Evolutionary conservation across 2,329 filamentous ascomycete species (phyloP), one percentile per base, ranked within the genome.

Genomic region (Scedosporium dehoogii): DNA sequence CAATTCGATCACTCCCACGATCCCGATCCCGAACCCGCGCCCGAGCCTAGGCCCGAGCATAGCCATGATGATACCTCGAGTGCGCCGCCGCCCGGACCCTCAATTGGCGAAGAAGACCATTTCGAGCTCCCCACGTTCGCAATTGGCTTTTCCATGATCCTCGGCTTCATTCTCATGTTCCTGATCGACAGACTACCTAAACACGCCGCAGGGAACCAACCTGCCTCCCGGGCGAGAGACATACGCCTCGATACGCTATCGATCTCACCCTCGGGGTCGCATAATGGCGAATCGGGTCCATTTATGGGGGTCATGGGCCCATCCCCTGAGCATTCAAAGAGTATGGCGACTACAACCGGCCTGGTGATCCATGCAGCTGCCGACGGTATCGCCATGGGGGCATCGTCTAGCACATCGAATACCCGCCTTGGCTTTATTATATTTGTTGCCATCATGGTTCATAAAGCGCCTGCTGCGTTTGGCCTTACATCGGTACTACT

Each of bases 101-200:
- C 29, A 33, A 33, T 33, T 21, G 64, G 67, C 5, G 73, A 80
- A 29, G 70, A 76, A 23, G 66, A 63, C 9, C 69, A 72, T 56
- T 55, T 64, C 7, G 76, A 79, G 55, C 74, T 85, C 78, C 83
- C 92, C 73, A 80, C 83, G 0, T 85, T 87, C 66, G 94, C 90
- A 75, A 89, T 99, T 63, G 94, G 94, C 4, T 81, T 97, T 61
- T 91, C 92, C 1, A 79, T 99, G 60, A 85, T 96, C 62, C 78
- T 90, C 16, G 94, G 94, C 12, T 99, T 97, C 74, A 86, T 96
- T 63, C 82, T 97, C 66, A 99, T 99, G 94, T 97, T 96, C 71
- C 83, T 99, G 23, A 89, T 99, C 70, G 93, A 99, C 74, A 87
- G 90, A 60, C 76, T 96, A 7, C 91, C 92, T 6, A 85, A 86